Conservation (phyloP, 306 rosid genomes). For the Begonia peltatifolia region DNA sequence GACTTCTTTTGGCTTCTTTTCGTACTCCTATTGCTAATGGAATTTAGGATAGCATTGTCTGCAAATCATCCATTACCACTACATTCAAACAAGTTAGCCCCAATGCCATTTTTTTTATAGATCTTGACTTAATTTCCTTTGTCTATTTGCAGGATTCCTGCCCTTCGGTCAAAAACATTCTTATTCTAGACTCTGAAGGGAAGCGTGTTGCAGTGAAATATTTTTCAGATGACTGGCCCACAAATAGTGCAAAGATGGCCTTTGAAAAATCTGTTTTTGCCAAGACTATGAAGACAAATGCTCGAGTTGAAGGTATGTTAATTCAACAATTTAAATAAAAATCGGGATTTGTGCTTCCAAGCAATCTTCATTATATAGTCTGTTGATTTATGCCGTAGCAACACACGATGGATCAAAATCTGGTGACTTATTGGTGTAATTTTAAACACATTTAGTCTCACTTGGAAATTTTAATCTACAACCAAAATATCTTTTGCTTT, state of each 20-base stretch:
- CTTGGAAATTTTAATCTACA: too few species aligned
- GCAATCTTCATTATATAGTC: too few species aligned
- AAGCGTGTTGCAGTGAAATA: conserved; percentile 93
- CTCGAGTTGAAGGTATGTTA: conserved; percentile 62
- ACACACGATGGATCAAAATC: too few species aligned
- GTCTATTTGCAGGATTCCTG: conserved; percentile 32
- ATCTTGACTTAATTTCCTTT: neutral
- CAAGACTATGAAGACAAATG: conserved; percentile 71
- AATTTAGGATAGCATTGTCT: too few species aligned
- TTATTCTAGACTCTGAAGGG: conserved; percentile 77
- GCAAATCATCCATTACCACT: too few species aligned
- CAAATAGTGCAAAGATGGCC: conserved; percentile 50
- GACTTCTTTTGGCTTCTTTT: too few species aligned
- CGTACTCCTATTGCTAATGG: too few species aligned
- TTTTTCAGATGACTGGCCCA: conserved; percentile 84
- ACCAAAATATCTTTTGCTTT: too few species aligned
- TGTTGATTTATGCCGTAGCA: too few species aligned
- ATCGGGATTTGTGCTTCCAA: too few species aligned
- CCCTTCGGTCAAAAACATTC: conserved; percentile 71
- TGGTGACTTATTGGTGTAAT: neutral
- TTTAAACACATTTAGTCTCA: neutral
- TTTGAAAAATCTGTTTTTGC: conserved; percentile 64
- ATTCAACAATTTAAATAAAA: neutral
- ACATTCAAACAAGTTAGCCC: too few species aligned
- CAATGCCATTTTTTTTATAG: too few species aligned